phyloP scores from a whole-genome alignment of 1,139 yeast species.

The Pichia sp. region DNA sequence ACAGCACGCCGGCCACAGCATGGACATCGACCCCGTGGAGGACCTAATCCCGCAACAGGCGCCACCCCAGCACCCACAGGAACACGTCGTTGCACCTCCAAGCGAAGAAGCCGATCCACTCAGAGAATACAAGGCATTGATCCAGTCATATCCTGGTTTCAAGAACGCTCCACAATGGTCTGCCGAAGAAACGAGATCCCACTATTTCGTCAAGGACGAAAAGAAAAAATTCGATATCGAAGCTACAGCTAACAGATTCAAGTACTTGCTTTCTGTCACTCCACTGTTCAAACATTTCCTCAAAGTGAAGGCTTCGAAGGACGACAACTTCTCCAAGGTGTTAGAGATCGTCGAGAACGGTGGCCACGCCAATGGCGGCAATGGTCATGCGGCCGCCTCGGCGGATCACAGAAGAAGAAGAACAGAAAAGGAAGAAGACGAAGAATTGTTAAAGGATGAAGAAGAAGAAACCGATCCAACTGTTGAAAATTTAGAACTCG shows the following conservation, averaged over 20 bases:
- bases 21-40: too few relatives aligned
- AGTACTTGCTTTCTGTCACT: constrained; percentile 64
- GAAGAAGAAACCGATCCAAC: constrained; percentile 46
- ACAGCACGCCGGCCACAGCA: too few relatives aligned
- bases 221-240: constrained; percentile 49
- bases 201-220: constrained; percentile 49
- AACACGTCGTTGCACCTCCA: background rate
- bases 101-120: constrained; percentile 1
- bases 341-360: constrained; percentile 41
- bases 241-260: constrained; percentile 61
- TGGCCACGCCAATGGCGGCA: background rate
- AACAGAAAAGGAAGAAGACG: constrained; percentile 58
- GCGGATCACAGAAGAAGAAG: constrained; percentile 29
- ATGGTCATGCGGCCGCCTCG: background rate
- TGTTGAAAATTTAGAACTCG: constrained; percentile 32
- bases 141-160: constrained; percentile 1
- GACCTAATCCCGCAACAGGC: background rate
- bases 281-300: constrained; percentile 69
- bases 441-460: constrained; percentile 36
- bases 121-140: background rate
- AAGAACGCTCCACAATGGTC: background rate
- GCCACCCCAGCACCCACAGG: background rate
- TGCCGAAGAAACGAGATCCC: background rate
- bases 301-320: constrained; percentile 62
- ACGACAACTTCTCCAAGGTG: constrained; percentile 53